Evolutionary conservation across 2,329 filamentous ascomycete species (phyloP).

Genomic region (Colletotrichum karsti): DNA sequence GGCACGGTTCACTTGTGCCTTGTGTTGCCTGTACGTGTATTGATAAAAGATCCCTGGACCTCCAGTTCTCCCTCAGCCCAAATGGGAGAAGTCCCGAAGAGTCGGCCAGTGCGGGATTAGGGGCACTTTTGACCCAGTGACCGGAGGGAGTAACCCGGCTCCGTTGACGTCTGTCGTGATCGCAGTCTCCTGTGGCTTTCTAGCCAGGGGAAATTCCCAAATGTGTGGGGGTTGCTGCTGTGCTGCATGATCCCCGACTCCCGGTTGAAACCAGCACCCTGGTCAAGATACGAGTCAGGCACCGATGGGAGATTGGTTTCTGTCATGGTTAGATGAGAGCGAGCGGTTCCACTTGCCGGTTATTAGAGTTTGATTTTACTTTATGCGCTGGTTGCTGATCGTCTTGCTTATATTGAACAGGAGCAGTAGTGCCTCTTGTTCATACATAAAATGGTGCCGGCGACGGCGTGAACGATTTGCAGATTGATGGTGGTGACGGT

Average conservation of each 20-base stretch:
- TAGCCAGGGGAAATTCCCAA: slow-evolving; percentile 13
- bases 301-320: slow-evolving; percentile 14
- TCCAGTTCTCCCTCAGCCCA: slow-evolving; percentile 4
- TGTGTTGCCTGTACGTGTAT: neutral
- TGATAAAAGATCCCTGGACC: slow-evolving; percentile 14
- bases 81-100: slow-evolving; percentile 9
- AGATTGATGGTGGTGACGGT: neutral
- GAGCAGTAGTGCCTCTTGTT: slow-evolving; percentile 1
- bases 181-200: neutral
- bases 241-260: slow-evolving; percentile 7
- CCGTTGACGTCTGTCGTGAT: slow-evolving; percentile 25
- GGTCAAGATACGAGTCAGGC: slow-evolving; percentile 23
- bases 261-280: slow-evolving; percentile 25
- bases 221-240: neutral
- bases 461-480: neutral
- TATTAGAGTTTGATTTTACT: slow-evolving; percentile 28
- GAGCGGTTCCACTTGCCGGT: slow-evolving; percentile 25
- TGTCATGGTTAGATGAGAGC: neutral
- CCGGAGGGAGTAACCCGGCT: slow-evolving; percentile 20
- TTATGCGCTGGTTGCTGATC: slow-evolving; percentile 24
- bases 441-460: neutral
- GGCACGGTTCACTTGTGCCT: slow-evolving; percentile 16
- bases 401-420: slow-evolving; percentile 10
- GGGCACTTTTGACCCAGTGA: slow-evolving; percentile 18
- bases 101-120: slow-evolving; percentile 21